Percentiles rank a stretch among this genome's conserved stretches.
phyloP scores from a whole-genome alignment of 495 filamentous ascomycete genomes.

The Trichoderma asperelloides region DNA sequence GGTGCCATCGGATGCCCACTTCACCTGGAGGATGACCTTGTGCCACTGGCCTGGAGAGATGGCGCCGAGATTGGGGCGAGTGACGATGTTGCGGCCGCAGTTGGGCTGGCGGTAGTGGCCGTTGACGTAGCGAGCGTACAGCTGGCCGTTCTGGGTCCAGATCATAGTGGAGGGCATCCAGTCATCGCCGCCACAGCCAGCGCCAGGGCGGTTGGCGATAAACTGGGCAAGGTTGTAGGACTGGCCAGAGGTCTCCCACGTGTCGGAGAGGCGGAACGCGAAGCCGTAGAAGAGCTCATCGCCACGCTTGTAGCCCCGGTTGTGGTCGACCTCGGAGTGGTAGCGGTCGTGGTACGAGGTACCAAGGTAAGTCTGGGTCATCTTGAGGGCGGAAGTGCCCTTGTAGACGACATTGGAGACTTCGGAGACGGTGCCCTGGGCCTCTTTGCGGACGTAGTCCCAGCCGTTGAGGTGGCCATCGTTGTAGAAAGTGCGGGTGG shows the following conservation, averaged over 20 bases:
- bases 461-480: conserved; percentile 41
- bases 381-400: conserved; percentile 39
- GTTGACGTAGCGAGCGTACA: conserved; percentile 38
- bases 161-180: conserved; percentile 49
- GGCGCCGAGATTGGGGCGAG: conserved; percentile 26
- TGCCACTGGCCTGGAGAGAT: conserved; percentile 43
- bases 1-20: conserved; percentile 38
- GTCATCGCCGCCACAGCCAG: conserved; percentile 33
- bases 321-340: conserved; percentile 44
- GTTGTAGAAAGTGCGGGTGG: conserved; percentile 40
- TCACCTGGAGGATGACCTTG: conserved; percentile 37
- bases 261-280: conserved; percentile 38
- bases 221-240: conserved; percentile 47
- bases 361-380: conserved; percentile 41
- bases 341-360: conserved; percentile 40
- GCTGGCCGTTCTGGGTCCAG: conserved; percentile 38
- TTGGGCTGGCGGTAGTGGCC: conserved; percentile 25
- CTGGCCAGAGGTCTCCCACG: conserved; percentile 42
- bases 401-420: conserved; percentile 39
- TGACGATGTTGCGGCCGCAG: conserved; percentile 24
- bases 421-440: conserved; percentile 36
- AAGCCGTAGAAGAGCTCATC: conserved; percentile 49
- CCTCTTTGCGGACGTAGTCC: conserved; percentile 35
- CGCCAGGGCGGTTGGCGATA: conserved; percentile 43
- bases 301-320: conserved; percentile 39